Evolutionary conservation across 768 basidiomycete species (phyloP), one percentile per base, ranked within the genome.

Genomic region (Udeniomyces megalosporus): DNA sequence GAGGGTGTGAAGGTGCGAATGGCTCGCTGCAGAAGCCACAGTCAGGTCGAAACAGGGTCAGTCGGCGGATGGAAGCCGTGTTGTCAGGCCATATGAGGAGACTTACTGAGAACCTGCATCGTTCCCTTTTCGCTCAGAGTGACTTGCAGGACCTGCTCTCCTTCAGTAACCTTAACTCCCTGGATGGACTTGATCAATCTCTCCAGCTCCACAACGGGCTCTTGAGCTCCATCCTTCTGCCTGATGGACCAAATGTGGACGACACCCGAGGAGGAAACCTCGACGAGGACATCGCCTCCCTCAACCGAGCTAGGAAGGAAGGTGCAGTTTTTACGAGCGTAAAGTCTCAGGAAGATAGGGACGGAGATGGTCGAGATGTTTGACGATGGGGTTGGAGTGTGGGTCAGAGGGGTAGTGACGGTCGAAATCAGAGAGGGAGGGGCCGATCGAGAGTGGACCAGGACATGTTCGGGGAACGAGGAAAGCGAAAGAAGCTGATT

Each of bases 1-100:
- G 22, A 63, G 55, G 4, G 62, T 63, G 62, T 63, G 62, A 11
- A 63, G 29, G 57, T 63, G 62, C 15, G 62, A 58, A 20, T 49
- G 62, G 55, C 45, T 50, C 47, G 62, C 62, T 63, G 28, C 15
- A 42, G n/a, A 50, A 26, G 42, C 17, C 10, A 42, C 8, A 42
- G 38, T 8, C 10, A 17, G 38, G 38, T 42, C 8, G 38, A 42
- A 8, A 42, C 38, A 42, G 8, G n/a, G n/a, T n/a, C n/a, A n/a
- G n/a, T n/a, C n/a, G n/a, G n/a, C n/a, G n/a, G n/a, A n/a, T n/a
- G n/a, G n/a, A n/a, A n/a, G n/a, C n/a, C n/a, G n/a, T n/a, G n/a
- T n/a, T n/a, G n/a, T 42, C 38, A 8, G 10, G 50, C 6, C 12
- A n/a, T 2, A 32, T 15, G 32, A 24, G 14, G 8, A 20, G 49